Evolutionary conservation across 371 early-diverging fungal genomes (phyloP).

Genomic region (Capillidium heterosporum): DNA sequence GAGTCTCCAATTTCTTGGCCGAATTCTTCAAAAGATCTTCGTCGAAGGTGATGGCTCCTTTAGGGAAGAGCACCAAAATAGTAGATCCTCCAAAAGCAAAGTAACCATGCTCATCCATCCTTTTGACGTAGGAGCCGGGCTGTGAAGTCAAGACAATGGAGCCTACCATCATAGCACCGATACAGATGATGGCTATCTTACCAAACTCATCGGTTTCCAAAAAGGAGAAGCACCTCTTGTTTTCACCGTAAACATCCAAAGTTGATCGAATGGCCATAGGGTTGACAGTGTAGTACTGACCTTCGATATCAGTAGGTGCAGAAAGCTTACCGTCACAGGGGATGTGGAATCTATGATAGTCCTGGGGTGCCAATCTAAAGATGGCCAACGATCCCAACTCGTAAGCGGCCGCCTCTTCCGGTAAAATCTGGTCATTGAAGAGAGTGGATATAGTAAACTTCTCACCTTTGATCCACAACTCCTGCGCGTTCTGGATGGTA

Average conservation of each 20-base stretch:
- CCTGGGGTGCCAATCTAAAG: slow-evolving; percentile 74
- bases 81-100: slow-evolving; percentile 70
- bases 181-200: slow-evolving; percentile 43
- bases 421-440: neutral
- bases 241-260: slow-evolving; percentile 71
- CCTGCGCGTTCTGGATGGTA: slow-evolving; percentile 43
- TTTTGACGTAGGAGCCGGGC: slow-evolving; percentile 25
- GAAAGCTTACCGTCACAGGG: slow-evolving; percentile 57
- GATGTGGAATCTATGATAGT: slow-evolving; percentile 74
- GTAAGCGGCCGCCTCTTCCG: slow-evolving; percentile 22
- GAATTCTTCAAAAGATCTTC: slow-evolving; percentile 40
- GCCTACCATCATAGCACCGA: slow-evolving; percentile 85
- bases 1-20: slow-evolving; percentile 25
- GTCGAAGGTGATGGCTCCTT: slow-evolving; percentile 37
- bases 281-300: slow-evolving; percentile 68
- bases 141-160: slow-evolving; percentile 49
- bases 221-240: slow-evolving; percentile 47
- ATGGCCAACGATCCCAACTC: slow-evolving; percentile 51
- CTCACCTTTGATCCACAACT: slow-evolving; percentile 74
- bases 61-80: slow-evolving; percentile 48
- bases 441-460: slow-evolving; percentile 44
- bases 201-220: slow-evolving; percentile 54
- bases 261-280: slow-evolving; percentile 69
- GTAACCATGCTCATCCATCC: slow-evolving; percentile 70
- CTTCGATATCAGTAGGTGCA: slow-evolving; percentile 33